Conservation (phyloP, 1,284 basidiomycete species). For the Rhodotorula mucilaginosa region DNA sequence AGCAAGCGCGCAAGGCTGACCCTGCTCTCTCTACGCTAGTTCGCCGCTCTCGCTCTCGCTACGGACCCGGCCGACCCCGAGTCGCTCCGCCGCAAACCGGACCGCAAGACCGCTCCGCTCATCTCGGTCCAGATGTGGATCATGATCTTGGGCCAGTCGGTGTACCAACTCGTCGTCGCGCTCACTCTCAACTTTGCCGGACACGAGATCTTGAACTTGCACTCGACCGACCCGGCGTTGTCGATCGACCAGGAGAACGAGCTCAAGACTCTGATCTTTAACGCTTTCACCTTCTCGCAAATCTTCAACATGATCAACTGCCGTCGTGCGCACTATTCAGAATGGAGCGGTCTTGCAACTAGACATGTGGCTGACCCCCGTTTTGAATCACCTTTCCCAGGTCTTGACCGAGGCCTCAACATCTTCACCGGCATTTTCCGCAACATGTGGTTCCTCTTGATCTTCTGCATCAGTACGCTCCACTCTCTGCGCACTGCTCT, state of each 20-base stretch:
- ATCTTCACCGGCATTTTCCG: conserved; percentile 77
- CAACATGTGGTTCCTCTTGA: conserved; percentile 84
- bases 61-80: conserved; percentile 89
- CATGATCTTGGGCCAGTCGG: conserved; percentile 84
- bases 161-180: conserved; percentile 80
- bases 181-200: conserved; percentile 89
- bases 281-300: conserved; percentile 93
- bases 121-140: conserved; percentile 70
- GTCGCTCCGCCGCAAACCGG: conserved; percentile 79
- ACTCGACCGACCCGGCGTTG: conserved; percentile 52
- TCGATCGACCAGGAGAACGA: conserved; percentile 55
- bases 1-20: background rate
- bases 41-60: conserved; percentile 92
- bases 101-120: conserved; percentile 79
- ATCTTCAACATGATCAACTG: conserved; percentile 85
- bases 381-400: background rate
- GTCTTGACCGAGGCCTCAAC: conserved; percentile 77
- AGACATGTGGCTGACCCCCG: background rate
- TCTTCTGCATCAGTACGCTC: conserved; percentile 73
- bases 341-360: too few species aligned
- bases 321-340: background rate
- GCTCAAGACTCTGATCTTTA: conserved; percentile 88
- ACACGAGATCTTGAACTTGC: conserved; percentile 59
- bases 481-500: too few species aligned
- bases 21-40: conserved; percentile 46